These are phyloP conservation scores for Cladorrhinum sp. DNA, from an alignment of 2,329 filamentous ascomycete species.

Conservation along the genomic window DNA sequence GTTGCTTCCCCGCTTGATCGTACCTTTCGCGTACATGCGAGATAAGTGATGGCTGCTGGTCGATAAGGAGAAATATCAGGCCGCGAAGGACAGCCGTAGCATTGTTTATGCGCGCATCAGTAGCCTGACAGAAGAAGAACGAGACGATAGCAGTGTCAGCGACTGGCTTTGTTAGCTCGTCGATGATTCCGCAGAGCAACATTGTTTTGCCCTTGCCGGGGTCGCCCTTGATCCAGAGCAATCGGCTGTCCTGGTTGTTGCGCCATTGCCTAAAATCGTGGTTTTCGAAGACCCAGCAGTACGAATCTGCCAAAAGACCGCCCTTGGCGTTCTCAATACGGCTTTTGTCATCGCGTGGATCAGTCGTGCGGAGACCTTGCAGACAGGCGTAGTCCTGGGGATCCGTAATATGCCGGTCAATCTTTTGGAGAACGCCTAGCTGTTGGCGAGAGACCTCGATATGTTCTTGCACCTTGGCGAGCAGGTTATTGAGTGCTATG, in stretches of 20 bases:
- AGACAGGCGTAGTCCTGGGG: too few species aligned
- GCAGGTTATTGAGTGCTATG: too few species aligned
- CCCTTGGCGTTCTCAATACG: conserved; percentile 38
- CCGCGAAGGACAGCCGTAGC: conserved; percentile 34
- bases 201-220: conserved; percentile 45
- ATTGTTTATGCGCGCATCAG: conserved; percentile 25
- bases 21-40: conserved; percentile 33
- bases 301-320: conserved; percentile 33
- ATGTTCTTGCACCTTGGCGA: too few species aligned
- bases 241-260: neutral
- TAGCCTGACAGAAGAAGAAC: conserved; percentile 35
- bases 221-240: conserved; percentile 23
- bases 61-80: conserved; percentile 31
- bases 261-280: conserved; percentile 30
- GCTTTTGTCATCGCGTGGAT: conserved; percentile 33
- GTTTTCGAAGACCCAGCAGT: conserved; percentile 36
- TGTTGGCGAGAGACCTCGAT: too few species aligned
- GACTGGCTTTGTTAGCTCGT: conserved; percentile 31
- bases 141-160: neutral
- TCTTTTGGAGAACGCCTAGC: too few species aligned
- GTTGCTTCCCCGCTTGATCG: neutral
- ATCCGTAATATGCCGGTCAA: too few species aligned
- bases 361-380: too few species aligned
- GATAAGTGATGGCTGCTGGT: conserved; percentile 34
- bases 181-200: conserved; percentile 39